Base-by-base conservation (phyloP, 805 yeast species). In the Teunomyces stri region DNA sequence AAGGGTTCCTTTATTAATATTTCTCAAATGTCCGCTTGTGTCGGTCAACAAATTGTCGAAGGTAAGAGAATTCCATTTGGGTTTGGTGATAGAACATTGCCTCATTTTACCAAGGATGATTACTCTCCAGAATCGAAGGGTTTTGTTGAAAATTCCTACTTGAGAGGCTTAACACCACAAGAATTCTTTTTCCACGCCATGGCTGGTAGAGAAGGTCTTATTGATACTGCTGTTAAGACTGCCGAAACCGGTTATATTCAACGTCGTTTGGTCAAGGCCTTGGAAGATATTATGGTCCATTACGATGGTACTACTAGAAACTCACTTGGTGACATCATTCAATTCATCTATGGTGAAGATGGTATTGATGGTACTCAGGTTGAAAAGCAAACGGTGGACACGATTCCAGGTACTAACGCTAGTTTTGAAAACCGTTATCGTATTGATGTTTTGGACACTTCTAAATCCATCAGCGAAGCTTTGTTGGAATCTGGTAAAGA, bases 161-260 rank as follows among this genome's bases (percentile, higher is more conserved):
- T 92, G 64, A 84, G 98, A 76, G 99, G 99, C 33, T 78, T 94
- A 61, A 91, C 99, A 5, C 99, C 99, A 29, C 98, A 94, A 69
- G 99, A 94, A 69, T 94, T 94, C 69, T 91, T 94, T 68, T 94
- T 94, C 85, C 99, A 94, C 68, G 97, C 98, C 45, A 94, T 94
- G 97, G 98, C 99, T 64, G 99, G 99, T 76, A 89, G 99, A 80
- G 99, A 94, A 75, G 99, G 99, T 78, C 78, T 94, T 65, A 95
- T 94, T 66, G 99, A 94, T 79, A 94, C 99, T 46, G 99, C 99
- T 12, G 99, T 94, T 42, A 94, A 94, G 69, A 94, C 99, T 36
- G 98, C 99, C 2, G 98, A 92, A 72, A 91, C 98, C 22, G 98
- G 98, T 74, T 92, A 92, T 68, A 91, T 92, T 64, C 98, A 92